Evolutionary conservation across 768 basidiomycete genomes (phyloP).

Genomic region (Podaxis sp.): DNA sequence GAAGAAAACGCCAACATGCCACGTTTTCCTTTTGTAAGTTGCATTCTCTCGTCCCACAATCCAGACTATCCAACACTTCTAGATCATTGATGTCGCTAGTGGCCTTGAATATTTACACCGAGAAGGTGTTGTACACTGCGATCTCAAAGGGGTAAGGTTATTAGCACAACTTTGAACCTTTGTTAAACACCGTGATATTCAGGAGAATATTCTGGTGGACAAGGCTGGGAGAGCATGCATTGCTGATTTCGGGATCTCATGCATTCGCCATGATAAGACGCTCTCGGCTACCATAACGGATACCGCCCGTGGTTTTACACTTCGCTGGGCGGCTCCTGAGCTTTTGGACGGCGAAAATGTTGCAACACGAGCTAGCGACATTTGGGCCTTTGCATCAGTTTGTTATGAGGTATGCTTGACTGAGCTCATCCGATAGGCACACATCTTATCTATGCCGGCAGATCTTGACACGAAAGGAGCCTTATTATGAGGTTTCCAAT

Average conservation of each 20-base stretch:
- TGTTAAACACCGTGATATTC: neutral
- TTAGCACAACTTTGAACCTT: no score
- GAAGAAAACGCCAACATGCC: neutral
- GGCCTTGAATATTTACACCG: constrained; percentile 18
- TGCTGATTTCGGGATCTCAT: constrained; percentile 18
- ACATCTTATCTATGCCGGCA: neutral
- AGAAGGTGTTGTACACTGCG: constrained; percentile 17
- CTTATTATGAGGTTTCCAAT: neutral
- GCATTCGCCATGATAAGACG: neutral
- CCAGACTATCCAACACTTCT: no score
- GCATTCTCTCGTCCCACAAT: no score
- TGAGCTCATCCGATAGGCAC: constrained; percentile 19
- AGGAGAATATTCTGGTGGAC: constrained; percentile 18
- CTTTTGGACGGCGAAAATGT: constrained; percentile 28
- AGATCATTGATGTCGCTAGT: constrained; percentile 14
- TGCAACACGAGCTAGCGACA: constrained; percentile 15
- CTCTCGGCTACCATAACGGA: constrained; percentile 29
- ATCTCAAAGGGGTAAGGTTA: constrained; percentile 20
- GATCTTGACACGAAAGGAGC: neutral
- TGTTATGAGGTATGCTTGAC: constrained; percentile 29
- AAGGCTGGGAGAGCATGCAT: constrained; percentile 13
- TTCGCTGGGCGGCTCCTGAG: constrained; percentile 22
- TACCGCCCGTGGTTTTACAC: constrained; percentile 1
- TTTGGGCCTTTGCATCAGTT: constrained; percentile 19
- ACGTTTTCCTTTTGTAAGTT: no score